Evolutionary conservation across 1,284 basidiomycete genomes (phyloP), one percentile per base, ranked within the genome.

Genomic region (Somion occarium): DNA sequence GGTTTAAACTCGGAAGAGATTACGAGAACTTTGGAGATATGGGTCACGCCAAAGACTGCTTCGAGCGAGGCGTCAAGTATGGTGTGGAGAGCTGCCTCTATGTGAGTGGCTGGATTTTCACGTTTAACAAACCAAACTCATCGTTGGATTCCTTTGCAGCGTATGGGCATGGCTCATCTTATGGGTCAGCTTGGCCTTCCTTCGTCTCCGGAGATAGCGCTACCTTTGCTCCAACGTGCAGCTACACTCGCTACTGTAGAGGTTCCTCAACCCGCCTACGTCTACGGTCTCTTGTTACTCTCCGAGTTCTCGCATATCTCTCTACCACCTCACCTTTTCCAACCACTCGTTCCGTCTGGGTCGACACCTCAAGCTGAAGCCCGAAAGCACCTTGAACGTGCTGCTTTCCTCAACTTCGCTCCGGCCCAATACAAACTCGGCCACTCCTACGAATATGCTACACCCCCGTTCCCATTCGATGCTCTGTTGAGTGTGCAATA

Each of bases 401-500:
- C 92, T 0, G 94, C 93, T 0, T 95, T 82, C 65, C 79, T 97
- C 39, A 83, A 88, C 57, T 95, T 93, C 61, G 77, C 89, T 0
- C 86, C 93, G 0, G 94, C 95, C 0, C 92, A 96, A 64, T 96
- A 93, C 76, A 97, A 97, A 69, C 80, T 92, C 45, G 95, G 94
- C 0, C 90, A 92, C 64, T 82, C 88, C 2, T 95, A 93, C 70
- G 95, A 98, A 65, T 93, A 96, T 60, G 94, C 94, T 0, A 79
- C 85, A 38, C 76, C 91, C 1, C 88, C 88, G 0, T 93, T 90
- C 73, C 78, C 85, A 0, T 98, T 93, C 67, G 93, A 98, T 62
- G 86, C 94, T 0, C 73, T 97, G 15, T 74, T 97, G 38, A 90
- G 85, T 51, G 93, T 98, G 22, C 91, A 96, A 66, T 98, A 94